Percentiles rank a stretch among this genome's conserved stretches.
Evolutionary conservation across 345 rosid genomes (phyloP).

Genomic region (Acer campestre): DNA sequence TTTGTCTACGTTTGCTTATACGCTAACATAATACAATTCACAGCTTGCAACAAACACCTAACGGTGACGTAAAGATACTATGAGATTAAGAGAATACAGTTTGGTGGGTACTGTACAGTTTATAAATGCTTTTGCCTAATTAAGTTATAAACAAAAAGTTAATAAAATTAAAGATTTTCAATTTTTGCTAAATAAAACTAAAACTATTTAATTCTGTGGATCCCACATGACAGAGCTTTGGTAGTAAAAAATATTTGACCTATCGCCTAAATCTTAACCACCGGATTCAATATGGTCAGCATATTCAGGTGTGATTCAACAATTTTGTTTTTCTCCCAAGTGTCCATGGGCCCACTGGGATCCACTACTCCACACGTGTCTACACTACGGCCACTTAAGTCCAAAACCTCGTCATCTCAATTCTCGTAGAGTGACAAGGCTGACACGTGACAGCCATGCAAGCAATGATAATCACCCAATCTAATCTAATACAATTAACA

Average conservation of each 20-base stretch:
- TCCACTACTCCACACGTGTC: constrained; percentile 16
- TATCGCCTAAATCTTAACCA: constrained; percentile 23
- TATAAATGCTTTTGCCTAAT: no score
- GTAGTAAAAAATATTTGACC: constrained; percentile 17
- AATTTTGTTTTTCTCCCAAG: neutral
- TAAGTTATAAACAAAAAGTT: neutral
- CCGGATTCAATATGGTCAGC: constrained; percentile 13
- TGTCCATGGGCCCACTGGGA: neutral
- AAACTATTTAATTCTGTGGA: constrained; percentile 2
- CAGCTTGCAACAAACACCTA: neutral
- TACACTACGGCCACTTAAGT: neutral
- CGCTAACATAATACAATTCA: constrained; percentile 17
- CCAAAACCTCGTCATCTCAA: constrained; percentile 34
- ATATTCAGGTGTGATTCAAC: constrained; percentile 3
- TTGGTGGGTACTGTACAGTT: no score
- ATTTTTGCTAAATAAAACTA: no score
- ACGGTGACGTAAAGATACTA: neutral
- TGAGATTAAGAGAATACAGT: no score
- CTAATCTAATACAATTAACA: no score
- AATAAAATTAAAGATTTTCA: no score
- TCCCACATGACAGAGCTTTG: constrained; percentile 11
- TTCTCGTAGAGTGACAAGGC: constrained; percentile 7
- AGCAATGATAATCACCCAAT: no score
- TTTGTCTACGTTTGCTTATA: constrained; percentile 20
- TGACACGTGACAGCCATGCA: constrained; percentile 38